Evolutionary conservation across 139 green algal genomes (phyloP).

Genomic region (Chlorella sp.): DNA sequence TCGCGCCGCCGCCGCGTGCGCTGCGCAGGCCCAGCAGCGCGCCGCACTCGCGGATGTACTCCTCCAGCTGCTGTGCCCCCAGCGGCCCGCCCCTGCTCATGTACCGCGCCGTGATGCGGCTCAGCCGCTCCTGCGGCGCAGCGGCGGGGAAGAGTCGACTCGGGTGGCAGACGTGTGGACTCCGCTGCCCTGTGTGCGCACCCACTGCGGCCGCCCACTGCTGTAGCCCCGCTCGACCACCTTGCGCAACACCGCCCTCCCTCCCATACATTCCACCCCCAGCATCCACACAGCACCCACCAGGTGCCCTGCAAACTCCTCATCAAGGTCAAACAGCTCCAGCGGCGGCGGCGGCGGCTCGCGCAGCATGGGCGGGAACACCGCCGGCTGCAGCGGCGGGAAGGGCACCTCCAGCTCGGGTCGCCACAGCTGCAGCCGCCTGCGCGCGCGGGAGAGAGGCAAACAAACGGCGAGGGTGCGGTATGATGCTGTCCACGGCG

Average conservation of each 20-base stretch:
- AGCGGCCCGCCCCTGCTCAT: constrained; percentile 11
- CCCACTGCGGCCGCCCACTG: too few relatives aligned
- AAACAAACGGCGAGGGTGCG: too few relatives aligned
- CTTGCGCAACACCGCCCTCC: background rate
- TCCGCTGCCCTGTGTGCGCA: too few relatives aligned
- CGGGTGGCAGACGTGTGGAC: too few relatives aligned
- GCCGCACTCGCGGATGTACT: constrained; percentile 70
- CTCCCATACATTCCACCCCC: background rate
- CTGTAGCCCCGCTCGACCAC: too few relatives aligned
- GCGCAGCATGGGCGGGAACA: constrained; percentile 75
- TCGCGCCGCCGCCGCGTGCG: constrained; percentile 9
- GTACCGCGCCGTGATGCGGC: constrained; percentile 75
- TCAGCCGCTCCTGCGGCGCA: constrained; percentile 65
- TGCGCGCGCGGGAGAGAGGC: background rate
- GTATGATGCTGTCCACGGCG: too few relatives aligned
- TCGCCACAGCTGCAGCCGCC: constrained; percentile 19
- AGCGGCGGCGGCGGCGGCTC: constrained; percentile 78
- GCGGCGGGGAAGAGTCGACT: too few relatives aligned
- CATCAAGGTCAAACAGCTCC: constrained; percentile 90
- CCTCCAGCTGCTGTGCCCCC: constrained; percentile 68
- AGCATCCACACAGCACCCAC: constrained; percentile 32
- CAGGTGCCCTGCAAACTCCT: constrained; percentile 71
- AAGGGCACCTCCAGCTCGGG: constrained; percentile 54
- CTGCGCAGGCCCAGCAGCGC: constrained; percentile 65
- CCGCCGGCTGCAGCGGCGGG: constrained; percentile 75